Percentiles rank a stretch among this genome's conserved stretches.
These are phyloP conservation scores for Venturiaceae sp. DNA, from an alignment of 2,329 filamentous ascomycete species.

Conservation along the genomic window DNA sequence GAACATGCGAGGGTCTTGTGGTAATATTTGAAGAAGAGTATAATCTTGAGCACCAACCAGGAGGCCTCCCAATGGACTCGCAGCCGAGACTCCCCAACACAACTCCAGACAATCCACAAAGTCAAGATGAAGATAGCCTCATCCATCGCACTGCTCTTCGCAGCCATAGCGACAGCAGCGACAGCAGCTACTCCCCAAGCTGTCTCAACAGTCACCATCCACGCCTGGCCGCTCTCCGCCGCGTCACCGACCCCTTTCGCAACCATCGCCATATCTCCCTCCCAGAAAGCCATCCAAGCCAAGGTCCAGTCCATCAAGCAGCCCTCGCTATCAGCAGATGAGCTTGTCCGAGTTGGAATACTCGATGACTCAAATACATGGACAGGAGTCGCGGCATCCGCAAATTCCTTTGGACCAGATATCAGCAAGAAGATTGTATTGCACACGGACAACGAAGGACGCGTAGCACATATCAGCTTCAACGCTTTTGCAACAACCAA, in stretches of 20 bases:
- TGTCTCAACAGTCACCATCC: slow-evolving; percentile 1
- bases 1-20: too few relatives aligned
- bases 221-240: slow-evolving; percentile 6
- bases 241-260: slow-evolving; percentile 2
- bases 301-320: not conserved
- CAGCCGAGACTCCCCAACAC: too few relatives aligned
- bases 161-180: not conserved
- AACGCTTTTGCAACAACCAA: not conserved
- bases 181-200: not conserved
- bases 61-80: too few relatives aligned
- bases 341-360: slow-evolving; percentile 4
- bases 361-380: slow-evolving; percentile 2
- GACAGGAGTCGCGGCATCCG: slow-evolving; percentile 1
- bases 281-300: not conserved
- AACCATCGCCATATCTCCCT: not conserved
- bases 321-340: not conserved
- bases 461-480: slow-evolving; percentile 4
- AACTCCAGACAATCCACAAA: not conserved
- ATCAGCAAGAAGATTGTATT: slow-evolving; percentile 1
- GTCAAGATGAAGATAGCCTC: not conserved
- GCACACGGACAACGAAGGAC: slow-evolving; percentile 1
- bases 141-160: not conserved
- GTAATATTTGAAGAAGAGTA: too few relatives aligned
- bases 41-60: not conserved
- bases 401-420: not conserved